Evolutionary conservation across 148 eudicot species (phyloP).

Genomic region (Talinum fruticosum): DNA sequence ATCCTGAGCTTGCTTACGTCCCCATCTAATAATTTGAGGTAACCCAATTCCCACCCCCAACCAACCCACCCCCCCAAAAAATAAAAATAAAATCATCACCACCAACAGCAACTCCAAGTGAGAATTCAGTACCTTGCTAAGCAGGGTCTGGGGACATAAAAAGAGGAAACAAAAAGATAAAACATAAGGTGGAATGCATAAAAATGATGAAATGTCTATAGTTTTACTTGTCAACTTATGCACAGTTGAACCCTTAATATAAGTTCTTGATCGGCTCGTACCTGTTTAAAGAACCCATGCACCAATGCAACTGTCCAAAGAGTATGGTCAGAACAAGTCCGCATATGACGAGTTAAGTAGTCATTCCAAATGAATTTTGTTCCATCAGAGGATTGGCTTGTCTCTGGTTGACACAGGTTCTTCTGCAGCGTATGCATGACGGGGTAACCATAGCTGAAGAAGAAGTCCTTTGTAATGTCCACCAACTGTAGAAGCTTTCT

Average conservation of each 20-base stretch:
- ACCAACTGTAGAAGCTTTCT: not conserved
- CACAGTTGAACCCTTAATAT: no score
- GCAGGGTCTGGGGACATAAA: no score
- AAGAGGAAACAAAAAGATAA: not conserved
- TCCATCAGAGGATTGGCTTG: conserved; percentile 31
- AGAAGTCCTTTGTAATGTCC: not conserved
- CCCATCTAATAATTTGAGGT: no score
- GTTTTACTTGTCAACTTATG: not conserved
- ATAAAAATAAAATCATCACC: no score
- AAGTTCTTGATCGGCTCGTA: conserved; percentile 14
- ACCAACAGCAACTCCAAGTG: not conserved
- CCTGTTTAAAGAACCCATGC: conserved; percentile 95
- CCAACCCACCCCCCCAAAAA: no score
- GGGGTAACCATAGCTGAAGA: conserved; percentile 4
- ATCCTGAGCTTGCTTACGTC: no score
- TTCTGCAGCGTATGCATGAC: not conserved
- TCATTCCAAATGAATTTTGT: conserved; percentile 91
- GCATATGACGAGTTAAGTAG: conserved; percentile 63
- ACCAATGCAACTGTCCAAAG: conserved; percentile 91
- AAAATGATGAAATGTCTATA: not conserved
- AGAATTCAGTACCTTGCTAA: not conserved
- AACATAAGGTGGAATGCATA: not conserved
- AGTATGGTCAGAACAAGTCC: conserved; percentile 55
- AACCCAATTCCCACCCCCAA: no score
- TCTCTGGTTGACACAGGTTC: not conserved